These are phyloP conservation scores for Amanita molliuscula DNA, from an alignment of 768 basidiomycete species.

Conservation along the genomic window DNA sequence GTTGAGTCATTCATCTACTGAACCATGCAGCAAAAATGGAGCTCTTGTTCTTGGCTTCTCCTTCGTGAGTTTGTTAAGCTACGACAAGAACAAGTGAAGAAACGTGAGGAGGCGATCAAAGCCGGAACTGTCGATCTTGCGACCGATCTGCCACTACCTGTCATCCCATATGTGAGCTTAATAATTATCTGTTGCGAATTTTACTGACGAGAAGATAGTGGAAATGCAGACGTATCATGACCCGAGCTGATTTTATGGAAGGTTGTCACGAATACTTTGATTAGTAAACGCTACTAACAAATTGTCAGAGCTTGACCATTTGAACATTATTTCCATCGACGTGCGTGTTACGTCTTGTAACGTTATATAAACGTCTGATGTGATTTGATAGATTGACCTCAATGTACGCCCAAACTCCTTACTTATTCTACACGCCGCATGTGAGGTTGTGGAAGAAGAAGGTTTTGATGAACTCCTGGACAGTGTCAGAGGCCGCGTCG, in stretches of 20 bases:
- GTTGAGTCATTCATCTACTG: background rate
- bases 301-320: constrained; percentile 48
- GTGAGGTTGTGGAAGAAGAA: constrained; percentile 58
- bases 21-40: constrained; percentile 59
- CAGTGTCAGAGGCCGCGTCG: constrained; percentile 63
- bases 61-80: constrained; percentile 63
- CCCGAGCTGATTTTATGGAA: constrained; percentile 73
- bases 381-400: constrained; percentile 49
- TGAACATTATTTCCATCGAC: constrained; percentile 73
- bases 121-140: constrained; percentile 21
- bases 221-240: constrained; percentile 74
- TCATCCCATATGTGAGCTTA: constrained; percentile 45
- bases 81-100: constrained; percentile 37
- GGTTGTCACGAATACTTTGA: constrained; percentile 24
- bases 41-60: constrained; percentile 73
- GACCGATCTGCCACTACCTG: constrained; percentile 44
- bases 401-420: constrained; percentile 75
- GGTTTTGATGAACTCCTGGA: constrained; percentile 76
- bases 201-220: constrained; percentile 26
- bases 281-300: background rate
- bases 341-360: constrained; percentile 24
- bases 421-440: constrained; percentile 63
- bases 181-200: background rate
- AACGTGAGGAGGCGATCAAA: constrained; percentile 26
- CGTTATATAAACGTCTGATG: constrained; percentile 2